Evolutionary conservation across 208 protist genomes (phyloP).

Genomic region (Leishmania amazonensis): DNA sequence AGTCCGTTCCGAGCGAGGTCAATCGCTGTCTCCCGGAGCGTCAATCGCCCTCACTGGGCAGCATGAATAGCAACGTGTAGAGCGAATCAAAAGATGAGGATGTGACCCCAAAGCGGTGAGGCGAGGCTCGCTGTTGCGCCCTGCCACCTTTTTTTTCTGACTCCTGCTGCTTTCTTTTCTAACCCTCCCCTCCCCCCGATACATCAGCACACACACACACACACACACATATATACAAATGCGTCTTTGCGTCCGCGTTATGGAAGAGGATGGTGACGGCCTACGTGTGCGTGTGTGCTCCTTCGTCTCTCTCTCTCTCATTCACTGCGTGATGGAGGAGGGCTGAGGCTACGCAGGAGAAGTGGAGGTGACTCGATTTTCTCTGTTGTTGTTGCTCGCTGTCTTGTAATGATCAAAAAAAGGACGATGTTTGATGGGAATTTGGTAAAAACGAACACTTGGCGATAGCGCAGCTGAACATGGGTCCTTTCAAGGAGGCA

Average conservation of each 20-base stretch:
- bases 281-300: not conserved
- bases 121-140: not conserved
- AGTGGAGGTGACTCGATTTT: too few relatives aligned
- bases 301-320: not conserved
- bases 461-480: not conserved
- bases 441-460: not conserved
- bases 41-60: slow-evolving; percentile 25
- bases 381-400: not conserved
- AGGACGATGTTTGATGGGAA: not conserved
- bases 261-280: not conserved
- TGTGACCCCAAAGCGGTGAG: not conserved
- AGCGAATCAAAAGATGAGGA: slow-evolving; percentile 16
- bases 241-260: not conserved
- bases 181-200: not conserved
- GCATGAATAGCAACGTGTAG: slow-evolving; percentile 31
- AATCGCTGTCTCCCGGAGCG: slow-evolving; percentile 12
- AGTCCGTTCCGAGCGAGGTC: not conserved
- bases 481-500: not conserved
- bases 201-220: not conserved
- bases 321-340: not conserved
- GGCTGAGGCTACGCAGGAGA: not conserved
- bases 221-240: not conserved
- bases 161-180: not conserved
- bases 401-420: not conserved
- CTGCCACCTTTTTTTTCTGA: not conserved